Conservation (phyloP, 768 basidiomycete species). For the Auricularia cornea region DNA sequence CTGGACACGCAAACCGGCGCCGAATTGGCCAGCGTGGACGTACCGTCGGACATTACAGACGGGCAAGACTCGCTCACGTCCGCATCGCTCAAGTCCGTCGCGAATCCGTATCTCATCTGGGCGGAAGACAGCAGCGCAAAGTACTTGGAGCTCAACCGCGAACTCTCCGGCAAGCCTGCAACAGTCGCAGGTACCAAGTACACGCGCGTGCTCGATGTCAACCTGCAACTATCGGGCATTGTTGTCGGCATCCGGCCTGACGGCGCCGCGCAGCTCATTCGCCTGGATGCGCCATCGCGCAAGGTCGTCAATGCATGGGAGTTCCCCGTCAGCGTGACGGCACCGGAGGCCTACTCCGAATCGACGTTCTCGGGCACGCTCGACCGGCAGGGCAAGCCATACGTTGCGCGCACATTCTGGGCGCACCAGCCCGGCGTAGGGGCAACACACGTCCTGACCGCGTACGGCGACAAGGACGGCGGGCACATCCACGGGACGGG, state of each 20-base stretch:
- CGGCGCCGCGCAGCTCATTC: conserved; percentile 49
- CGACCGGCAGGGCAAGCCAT: conserved; percentile 40
- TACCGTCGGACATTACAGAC: conserved; percentile 43
- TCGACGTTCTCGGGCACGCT: conserved; percentile 53
- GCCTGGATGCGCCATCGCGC: conserved; percentile 35
- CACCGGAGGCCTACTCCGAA: conserved; percentile 33
- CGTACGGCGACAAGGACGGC: conserved; percentile 35
- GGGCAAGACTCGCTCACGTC: conserved; percentile 30
- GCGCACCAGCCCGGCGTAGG: conserved; percentile 46
- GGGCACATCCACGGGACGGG: conserved; percentile 41
- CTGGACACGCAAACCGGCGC: conserved; percentile 49
- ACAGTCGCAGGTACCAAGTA: conserved; percentile 38
- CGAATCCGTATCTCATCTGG: conserved; percentile 39
- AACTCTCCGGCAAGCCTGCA: conserved; percentile 40
- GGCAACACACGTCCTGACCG: conserved; percentile 44
- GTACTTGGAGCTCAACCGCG: conserved; percentile 42
- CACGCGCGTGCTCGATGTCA: conserved; percentile 50
- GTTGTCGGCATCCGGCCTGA: conserved; percentile 52
- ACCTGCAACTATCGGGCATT: conserved; percentile 45
- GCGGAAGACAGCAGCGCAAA: conserved; percentile 42
- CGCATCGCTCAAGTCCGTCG: conserved; percentile 18
- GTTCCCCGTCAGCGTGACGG: conserved; percentile 40
- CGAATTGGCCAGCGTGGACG: conserved; percentile 36
- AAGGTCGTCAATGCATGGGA: conserved; percentile 39
- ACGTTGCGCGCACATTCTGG: conserved; percentile 62